Base-by-base conservation (phyloP, 2,329 filamentous ascomycete genomes). In the Hypoxylon sp. region DNA sequence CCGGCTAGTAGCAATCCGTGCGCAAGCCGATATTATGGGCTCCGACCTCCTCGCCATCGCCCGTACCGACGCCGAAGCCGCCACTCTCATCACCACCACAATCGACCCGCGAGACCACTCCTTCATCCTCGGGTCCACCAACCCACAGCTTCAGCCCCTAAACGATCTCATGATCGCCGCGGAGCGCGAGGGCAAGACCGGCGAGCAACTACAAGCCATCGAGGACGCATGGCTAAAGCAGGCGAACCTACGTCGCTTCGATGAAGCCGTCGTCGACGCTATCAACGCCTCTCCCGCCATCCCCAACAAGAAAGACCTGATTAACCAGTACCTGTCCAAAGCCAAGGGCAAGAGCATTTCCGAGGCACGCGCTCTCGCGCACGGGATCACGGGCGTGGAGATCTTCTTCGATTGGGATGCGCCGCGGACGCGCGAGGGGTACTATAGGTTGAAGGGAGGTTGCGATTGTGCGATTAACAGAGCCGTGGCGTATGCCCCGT, bases 11-110 rank as follows among this genome's bases (percentile, higher is more conserved):
- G 94, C 96, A 73, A 98, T 99, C 79, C 91, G 96, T 65, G 95
- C 96, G 3, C 96, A 99, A 82, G 95, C 96, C 73, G 96, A 99
- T 78, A 98, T 99, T 76, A 98, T 99, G 96, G 96, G 92, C 70
- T 87, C 89, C 68, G 93, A 99, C 77, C 90, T 99, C 67, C 83
- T 99, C 39, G 93, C 93, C 71, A 89, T 99, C 70, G 96, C 96
- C 57, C 91, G 96, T 75, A 99, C 96, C 63, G 96, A 99, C 81
- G 96, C 96, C 73, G 96, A 99, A 85, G 96, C 96, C 57, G 96
- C 96, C 32, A 99, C 96, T 3, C 90, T 99, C 74, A 97, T 99
- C 84, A 97, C 93, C 69, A 95, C 93, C 32, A 97, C 93, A 74
- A 97, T 99, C 77, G 96, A 99, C 82, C 90, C 92, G 63, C 92